Base-by-base conservation (phyloP, 305 asterid species). In the Andrographis paniculata region DNA sequence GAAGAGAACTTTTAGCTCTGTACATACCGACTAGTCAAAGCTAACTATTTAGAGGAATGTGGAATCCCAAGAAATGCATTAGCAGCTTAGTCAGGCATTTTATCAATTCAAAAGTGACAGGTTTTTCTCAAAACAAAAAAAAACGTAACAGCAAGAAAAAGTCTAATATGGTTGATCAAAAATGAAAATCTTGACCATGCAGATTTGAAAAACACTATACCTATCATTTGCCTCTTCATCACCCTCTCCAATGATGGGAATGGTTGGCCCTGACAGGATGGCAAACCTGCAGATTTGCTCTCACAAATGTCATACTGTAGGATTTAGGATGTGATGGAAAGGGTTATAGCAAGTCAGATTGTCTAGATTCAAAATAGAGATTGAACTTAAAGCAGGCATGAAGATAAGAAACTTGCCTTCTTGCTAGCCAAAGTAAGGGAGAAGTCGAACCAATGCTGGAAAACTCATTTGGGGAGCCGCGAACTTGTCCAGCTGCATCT, bases 171-270 rank as follows among this genome's bases (percentile, higher is more conserved):
- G 9, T 9, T 45, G 41, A 49, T 45, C 36, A 17, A 15, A 51
- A 55, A 38, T 56, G 50, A 43, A 45, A 28, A 21, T 42, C 12
- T 10, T 33, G n/a, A 38, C 1, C 20, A 33, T n/a, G 20, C 50
- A 42, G 40, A 27, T 23, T 45, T 16, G 21, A 52, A 49, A 23
- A 7, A 2, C 41, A 62, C 11, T 42, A 33, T 76, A 87, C 96
- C 96, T 92, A 59, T 92, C 99, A 70, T 87, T 92, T 69, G 99
- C 96, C 77, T 92, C 96, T 77, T 79, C 95, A 62, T 81, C 60
- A 45, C 95, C 99, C 82, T 87, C 99, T 24, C 99, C 99, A 45
- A 92, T 79, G 41, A 92, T 92, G 16, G 99, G 99, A 66, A 92
- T 87, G 36, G 99, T 92, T 47, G 99, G 99, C 52, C 99, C 96